Base-by-base conservation (phyloP, 768 basidiomycete genomes). In the Dentipellis sp. region DNA sequence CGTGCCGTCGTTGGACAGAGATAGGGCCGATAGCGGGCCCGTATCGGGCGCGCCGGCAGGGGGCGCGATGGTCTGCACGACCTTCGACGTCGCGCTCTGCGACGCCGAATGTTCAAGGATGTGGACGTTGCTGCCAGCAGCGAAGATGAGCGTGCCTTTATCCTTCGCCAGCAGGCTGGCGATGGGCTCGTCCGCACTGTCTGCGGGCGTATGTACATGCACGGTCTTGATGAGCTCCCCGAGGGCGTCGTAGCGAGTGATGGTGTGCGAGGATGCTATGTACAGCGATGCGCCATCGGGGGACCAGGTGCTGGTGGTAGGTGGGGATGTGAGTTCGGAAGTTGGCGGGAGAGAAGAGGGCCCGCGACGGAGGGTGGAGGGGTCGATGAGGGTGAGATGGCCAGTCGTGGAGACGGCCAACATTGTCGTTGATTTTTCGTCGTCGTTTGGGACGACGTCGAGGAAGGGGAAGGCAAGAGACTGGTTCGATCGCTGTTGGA, bases 1-100 rank as follows among this genome's bases (percentile, higher is more conserved):
- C 4, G 74, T 74, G 11, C 66, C 63, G 59, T 88, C 85, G 55
- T 75, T 81, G 16, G 82, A 84, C 2, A 87, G 66, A 0, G 86
- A 77, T 8, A 90, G 64, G 10, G 76, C 76, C 10, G 71, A 78
- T 40, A 89, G 64, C 7, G 74, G 53, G 1, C 67, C 57, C n/a
- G 53, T 22, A 36, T 53, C 57, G 55, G 76, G 79, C n/a, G 29
- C 29, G 68, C 86, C 48, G 1, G 22, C 9, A 14, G 48, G 83
- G 1, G 76, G 68, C 21, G 74, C 74, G 55, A 86, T 71, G 7
- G 77, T 79, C 53, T 77, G 75, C 2, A 71, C 58, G 51, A 79
- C 65, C 59, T 75, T 76, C 17, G 72, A 53, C 11, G 46, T 62
- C 52, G 68, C 67, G 5, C 67, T 63, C 36, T 60, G 65, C 4